Base-by-base conservation (phyloP, 2,329 filamentous ascomycete genomes). In the Calonectria honghensis region DNA sequence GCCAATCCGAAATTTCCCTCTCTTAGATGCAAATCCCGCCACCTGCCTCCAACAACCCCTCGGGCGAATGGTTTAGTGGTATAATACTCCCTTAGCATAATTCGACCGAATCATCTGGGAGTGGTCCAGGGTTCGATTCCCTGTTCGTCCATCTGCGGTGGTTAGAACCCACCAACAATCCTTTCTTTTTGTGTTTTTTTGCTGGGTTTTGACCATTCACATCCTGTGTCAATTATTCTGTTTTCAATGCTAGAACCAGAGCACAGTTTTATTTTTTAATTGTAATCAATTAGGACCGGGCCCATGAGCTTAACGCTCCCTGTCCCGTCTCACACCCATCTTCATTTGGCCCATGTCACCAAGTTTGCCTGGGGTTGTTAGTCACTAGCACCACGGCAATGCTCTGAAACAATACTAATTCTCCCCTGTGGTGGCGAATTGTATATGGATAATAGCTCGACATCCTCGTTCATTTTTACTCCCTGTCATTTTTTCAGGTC, bases 71-170 rank as follows among this genome's bases (percentile, higher is more conserved):
- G 81, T 82, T 82, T 82, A 82, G 81, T 82, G 81, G 81, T 82
- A 82, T 82, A 80, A 81, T 82, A 80, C 81, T 82, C 79, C 80
- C 81, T 82, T 82, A 82, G 81, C 81, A 82, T 78, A 45, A 69
- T 81, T 76, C 67, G 51, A 76, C 65, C 48, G 79, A 79, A 76
- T 65, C 45, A 73, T 70, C 68, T 82, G 80, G 80, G 80, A 81
- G 81, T 81, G 81, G 81, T 82, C 81, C 81, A 80, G 81, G 81
- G 81, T 82, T 82, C 81, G 79, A 82, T 82, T 82, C 81, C 81
- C 81, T 79, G 81, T 82, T 81, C 78, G 81, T 82, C 81, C 81
- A 82, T 24, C 11, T 3, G 7, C 29, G 78, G 79, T 59, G 79
- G 79, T 81, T 81, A 65, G 10, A 80, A 32, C 14, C 77, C 79